A percentile compares a stretch with the other conserved stretches of the same genome.
Evolutionary conservation across 2,329 filamentous ascomycete genomes (phyloP).

Genomic region (Pseudogymnoascus sp.): DNA sequence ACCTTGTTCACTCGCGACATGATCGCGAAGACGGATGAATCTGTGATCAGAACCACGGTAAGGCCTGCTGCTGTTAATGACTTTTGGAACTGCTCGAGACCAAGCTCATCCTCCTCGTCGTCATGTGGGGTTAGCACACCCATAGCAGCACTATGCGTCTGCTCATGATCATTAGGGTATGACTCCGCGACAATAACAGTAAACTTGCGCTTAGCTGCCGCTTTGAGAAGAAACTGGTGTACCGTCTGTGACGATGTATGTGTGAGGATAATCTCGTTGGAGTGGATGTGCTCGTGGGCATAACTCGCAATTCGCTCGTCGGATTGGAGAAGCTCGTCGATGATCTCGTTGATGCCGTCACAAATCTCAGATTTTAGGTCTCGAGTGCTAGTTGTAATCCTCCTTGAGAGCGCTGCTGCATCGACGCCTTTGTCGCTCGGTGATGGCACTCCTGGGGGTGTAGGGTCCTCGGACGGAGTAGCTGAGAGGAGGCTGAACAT

Average conservation of each 20-base stretch:
- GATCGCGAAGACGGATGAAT: conserved; percentile 81
- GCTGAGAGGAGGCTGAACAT: conserved; percentile 86
- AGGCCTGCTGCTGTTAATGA: conserved; percentile 72
- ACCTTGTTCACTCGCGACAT: conserved; percentile 97
- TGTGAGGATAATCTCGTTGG: conserved; percentile 86
- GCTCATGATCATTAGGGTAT: conserved; percentile 61
- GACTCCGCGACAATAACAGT: conserved; percentile 79
- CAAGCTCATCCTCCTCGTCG: conserved; percentile 33
- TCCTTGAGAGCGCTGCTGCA: conserved; percentile 25
- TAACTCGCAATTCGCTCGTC: conserved; percentile 89
- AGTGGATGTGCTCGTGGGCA: conserved; percentile 86
- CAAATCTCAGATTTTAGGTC: conserved; percentile 86
- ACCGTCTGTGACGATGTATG: conserved; percentile 82
- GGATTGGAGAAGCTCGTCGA: conserved; percentile 87
- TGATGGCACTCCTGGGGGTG: conserved; percentile 47
- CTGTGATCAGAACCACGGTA: conserved; percentile 75
- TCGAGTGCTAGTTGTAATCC: conserved; percentile 36
- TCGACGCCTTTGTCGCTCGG: conserved; percentile 36
- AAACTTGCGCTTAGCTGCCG: conserved; percentile 83
- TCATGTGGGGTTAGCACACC: conserved; percentile 41
- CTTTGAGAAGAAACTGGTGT: conserved; percentile 81
- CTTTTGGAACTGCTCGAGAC: conserved; percentile 59
- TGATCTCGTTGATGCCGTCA: conserved; percentile 89
- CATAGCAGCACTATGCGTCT: conserved; percentile 56
- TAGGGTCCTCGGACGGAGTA: conserved; percentile 47